phyloP scores from a whole-genome alignment of 768 basidiomycete genomes.

The Symmetrospora coprosmae region DNA sequence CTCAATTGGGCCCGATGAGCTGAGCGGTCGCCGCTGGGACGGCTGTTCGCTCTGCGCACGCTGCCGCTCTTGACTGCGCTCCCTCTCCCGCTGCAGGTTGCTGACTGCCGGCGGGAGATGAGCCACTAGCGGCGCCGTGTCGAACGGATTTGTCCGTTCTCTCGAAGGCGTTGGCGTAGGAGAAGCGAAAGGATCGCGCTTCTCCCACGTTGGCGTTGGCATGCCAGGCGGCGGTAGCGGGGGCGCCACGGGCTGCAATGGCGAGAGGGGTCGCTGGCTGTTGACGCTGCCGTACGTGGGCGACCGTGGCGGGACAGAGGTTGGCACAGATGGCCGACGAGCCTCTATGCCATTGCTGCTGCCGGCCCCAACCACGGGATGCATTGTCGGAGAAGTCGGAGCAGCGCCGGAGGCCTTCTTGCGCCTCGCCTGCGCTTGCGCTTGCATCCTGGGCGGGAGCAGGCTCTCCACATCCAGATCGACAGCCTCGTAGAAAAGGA shows the following conservation, averaged over 20 bases:
- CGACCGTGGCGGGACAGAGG: too few species aligned
- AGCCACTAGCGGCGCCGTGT: not conserved
- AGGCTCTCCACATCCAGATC: conserved; percentile 64
- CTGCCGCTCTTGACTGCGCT: not conserved
- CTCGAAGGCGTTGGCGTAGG: not conserved
- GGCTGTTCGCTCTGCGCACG: not conserved
- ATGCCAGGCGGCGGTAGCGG: too few species aligned
- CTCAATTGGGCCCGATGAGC: too few species aligned
- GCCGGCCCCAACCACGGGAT: too few species aligned
- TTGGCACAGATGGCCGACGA: too few species aligned
- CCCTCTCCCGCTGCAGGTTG: conserved; percentile 7
- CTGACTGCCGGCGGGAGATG: not conserved
- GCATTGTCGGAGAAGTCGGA: not conserved
- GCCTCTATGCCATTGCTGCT: too few species aligned
- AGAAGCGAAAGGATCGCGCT: not conserved
- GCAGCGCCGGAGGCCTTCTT: not conserved
- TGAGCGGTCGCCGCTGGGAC: not conserved
- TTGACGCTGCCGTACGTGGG: too few species aligned
- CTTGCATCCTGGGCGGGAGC: not conserved
- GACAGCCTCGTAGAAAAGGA: conserved; percentile 87
- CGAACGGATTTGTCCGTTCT: conserved; percentile 3
- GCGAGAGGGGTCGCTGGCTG: too few species aligned
- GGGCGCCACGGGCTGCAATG: too few species aligned
- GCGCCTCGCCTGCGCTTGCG: too few species aligned
- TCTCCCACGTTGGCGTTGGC: not conserved